Conservation (phyloP, 2,329 filamentous ascomycete species). For the Lojkania enalia region DNA sequence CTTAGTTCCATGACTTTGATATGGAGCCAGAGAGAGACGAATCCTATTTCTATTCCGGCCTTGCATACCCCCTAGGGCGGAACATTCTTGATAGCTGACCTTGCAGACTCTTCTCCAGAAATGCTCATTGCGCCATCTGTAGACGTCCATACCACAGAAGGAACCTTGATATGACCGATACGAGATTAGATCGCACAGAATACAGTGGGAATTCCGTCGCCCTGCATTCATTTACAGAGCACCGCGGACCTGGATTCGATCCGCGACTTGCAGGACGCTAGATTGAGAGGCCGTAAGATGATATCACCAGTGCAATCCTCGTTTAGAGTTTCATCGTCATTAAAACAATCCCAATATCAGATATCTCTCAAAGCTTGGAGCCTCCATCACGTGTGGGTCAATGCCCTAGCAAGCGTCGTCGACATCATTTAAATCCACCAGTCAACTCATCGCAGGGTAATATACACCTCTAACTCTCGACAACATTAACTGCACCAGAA, state of each 20-base stretch:
- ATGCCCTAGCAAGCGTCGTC: conserved; percentile 1
- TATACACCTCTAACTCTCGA: background rate
- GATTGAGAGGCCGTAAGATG: background rate
- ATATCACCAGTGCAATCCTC: background rate
- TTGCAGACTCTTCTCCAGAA: no score
- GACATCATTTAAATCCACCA: conserved; percentile 14
- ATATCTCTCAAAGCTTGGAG: background rate
- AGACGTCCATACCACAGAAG: no score
- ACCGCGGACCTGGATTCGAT: no score
- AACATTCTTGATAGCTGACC: background rate
- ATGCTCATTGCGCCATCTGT: no score
- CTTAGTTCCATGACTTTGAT: background rate
- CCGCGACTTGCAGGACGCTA: background rate
- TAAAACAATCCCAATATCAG: background rate
- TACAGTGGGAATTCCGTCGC: no score
- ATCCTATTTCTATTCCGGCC: background rate
- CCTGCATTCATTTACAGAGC: no score
- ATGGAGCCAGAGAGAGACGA: background rate
- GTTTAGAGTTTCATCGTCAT: conserved; percentile 4
- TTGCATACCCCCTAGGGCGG: background rate
- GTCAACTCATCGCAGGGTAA: conserved; percentile 11
- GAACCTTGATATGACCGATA: no score
- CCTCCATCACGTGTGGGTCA: conserved; percentile 2
- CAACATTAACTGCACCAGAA: no score
- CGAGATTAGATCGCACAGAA: no score